Evolutionary conservation across 345 rosid species (phyloP), one percentile per base, ranked within the genome.

Genomic region (Jatropha curcas): DNA sequence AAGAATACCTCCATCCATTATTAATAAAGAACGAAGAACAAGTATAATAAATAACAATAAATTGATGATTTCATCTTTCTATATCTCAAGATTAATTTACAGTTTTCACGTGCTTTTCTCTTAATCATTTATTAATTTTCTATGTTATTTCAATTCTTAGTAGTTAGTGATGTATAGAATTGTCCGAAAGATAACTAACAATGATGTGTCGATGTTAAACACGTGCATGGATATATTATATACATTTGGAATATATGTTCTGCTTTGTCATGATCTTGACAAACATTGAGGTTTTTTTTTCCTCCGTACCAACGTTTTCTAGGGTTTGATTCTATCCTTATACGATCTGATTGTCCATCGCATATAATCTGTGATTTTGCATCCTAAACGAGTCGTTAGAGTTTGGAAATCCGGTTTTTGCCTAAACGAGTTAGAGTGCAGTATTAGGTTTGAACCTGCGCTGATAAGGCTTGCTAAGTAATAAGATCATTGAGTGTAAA

Each of bases 1-100:
- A 34, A 60, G 43, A 60, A 60, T 60, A 60, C 65, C 25, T 20
- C 65, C 45, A 7, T 60, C 65, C 65, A 60, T 60, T 33, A 7
- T 20, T 14, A 19, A n/a, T n/a, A n/a, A n/a, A 60, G 11, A 59
- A 60, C 0, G 64, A 22, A 60, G n/a, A 8, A 8, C 17, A 7
- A 25, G 4, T 12, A 25, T 25, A 57, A 7, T 1, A 25, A 57
- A 10, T n/a, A n/a, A n/a, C n/a, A n/a, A n/a, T n/a, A n/a, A n/a
- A n/a, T 3, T 8, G 3, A 25, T 25, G 11, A 9, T 57, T 22
- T 22, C 57, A 52, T 19, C 25, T 55, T 3, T n/a, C n/a, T n/a
- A n/a, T n/a, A n/a, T n/a, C n/a, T n/a, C n/a, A n/a, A n/a, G n/a
- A n/a, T n/a, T n/a, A n/a, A n/a, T n/a, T n/a, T n/a, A n/a, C n/a